These are phyloP conservation scores for Staphylotrichum longicolle DNA, from an alignment of 495 filamentous ascomycete genomes.

Conservation along the genomic window DNA sequence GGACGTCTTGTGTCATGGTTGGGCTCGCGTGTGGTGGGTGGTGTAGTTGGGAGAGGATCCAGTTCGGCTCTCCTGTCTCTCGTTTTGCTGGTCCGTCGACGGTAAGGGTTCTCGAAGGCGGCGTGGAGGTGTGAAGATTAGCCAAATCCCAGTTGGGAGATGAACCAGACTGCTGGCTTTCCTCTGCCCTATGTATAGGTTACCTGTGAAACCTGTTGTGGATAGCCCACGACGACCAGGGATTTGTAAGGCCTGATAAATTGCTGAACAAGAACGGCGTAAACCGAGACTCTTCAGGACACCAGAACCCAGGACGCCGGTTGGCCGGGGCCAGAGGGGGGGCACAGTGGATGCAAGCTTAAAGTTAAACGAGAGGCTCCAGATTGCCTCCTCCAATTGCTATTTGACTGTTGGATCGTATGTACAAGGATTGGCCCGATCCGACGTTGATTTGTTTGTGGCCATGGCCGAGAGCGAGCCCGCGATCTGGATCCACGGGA, in stretches of 20 bases:
- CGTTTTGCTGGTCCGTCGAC: too few species aligned
- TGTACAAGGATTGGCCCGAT: not conserved
- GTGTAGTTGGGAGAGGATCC: not conserved
- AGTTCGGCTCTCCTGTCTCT: too few species aligned
- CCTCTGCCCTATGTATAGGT: not conserved
- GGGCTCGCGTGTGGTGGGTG: not conserved
- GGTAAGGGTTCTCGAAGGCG: too few species aligned
- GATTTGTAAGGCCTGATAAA: slow-evolving; percentile 15
- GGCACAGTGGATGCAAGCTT: not conserved
- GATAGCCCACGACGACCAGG: not conserved
- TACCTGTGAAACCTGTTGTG: not conserved
- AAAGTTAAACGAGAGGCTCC: not conserved
- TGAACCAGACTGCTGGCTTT: too few species aligned
- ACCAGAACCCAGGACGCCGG: not conserved
- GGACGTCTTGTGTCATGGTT: too few species aligned
- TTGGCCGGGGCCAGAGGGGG: not conserved
- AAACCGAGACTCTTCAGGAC: not conserved
- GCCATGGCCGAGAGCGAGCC: not conserved
- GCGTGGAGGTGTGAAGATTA: too few species aligned
- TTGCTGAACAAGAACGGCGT: not conserved
- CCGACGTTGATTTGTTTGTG: not conserved
- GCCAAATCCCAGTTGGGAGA: too few species aligned
- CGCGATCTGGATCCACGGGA: too few species aligned
- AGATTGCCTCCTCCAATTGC: not conserved
- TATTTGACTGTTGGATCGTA: not conserved